Evolutionary conservation across 1,284 basidiomycete genomes (phyloP).

Genomic region (Earliella scabrosa): DNA sequence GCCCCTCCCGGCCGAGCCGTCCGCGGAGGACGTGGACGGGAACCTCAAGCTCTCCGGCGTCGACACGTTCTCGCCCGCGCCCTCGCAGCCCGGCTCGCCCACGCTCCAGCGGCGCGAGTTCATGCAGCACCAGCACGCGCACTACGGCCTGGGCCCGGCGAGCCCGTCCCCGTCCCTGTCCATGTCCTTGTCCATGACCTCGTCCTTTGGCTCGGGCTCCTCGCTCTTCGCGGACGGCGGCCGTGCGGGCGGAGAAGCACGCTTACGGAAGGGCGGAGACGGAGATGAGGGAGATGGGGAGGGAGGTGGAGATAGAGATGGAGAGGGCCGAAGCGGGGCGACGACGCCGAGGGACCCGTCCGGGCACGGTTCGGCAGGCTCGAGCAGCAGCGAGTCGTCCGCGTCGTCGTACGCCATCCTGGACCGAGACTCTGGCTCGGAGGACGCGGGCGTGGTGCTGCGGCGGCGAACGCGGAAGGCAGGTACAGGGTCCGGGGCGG

Average conservation of each 20-base stretch:
- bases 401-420: slow-evolving; percentile 33
- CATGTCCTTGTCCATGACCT: too few relatives aligned
- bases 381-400: slow-evolving; percentile 35
- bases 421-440: slow-evolving; percentile 39
- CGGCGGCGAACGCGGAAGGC: slow-evolving; percentile 26
- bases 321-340: slow-evolving; percentile 10
- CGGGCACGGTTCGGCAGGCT: slow-evolving; percentile 22
- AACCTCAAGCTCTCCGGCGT: slow-evolving; percentile 65
- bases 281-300: slow-evolving; percentile 7
- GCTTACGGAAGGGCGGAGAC: slow-evolving; percentile 1
- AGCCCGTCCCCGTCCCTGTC: neutral
- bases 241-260: neutral
- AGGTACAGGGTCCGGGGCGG: slow-evolving; percentile 22
- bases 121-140: slow-evolving; percentile 23
- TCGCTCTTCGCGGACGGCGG: neutral
- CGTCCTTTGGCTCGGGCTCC: slow-evolving; percentile 2
- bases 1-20: slow-evolving; percentile 25
- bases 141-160: slow-evolving; percentile 8
- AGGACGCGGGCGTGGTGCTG: slow-evolving; percentile 34
- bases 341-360: slow-evolving; percentile 18
- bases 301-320: neutral
- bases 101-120: slow-evolving; percentile 43
- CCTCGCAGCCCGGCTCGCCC: slow-evolving; percentile 68
- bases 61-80: slow-evolving; percentile 70
- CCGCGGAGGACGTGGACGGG: slow-evolving; percentile 52